Conservation (phyloP, 2,329 filamentous ascomycete species). For the Helotiales sp. region DNA sequence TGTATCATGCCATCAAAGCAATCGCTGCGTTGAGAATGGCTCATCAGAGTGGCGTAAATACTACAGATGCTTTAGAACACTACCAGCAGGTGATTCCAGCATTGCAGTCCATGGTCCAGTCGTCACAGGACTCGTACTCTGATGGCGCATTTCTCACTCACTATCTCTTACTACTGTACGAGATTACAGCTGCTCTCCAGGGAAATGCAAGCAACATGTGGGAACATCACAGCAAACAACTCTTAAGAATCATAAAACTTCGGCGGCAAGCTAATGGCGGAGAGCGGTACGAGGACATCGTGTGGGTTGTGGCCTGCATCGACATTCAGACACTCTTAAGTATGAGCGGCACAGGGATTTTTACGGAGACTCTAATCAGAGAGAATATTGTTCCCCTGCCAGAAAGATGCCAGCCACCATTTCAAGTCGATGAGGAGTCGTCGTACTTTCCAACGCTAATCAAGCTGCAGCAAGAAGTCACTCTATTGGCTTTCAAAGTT, state of each 20-base stretch:
- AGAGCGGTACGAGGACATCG: slow-evolving; percentile 49
- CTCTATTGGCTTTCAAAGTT: slow-evolving; percentile 23
- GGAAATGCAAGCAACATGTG: slow-evolving; percentile 46
- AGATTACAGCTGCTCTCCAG: slow-evolving; percentile 23
- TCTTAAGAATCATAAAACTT: slow-evolving; percentile 49
- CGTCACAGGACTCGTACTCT: slow-evolving; percentile 50
- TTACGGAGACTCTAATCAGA: slow-evolving; percentile 45
- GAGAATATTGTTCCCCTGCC: slow-evolving; percentile 47
- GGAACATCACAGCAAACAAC: slow-evolving; percentile 53
- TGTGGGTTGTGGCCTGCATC: slow-evolving; percentile 54
- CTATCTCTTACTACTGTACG: slow-evolving; percentile 4
- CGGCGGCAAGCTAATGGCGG: slow-evolving; percentile 44
- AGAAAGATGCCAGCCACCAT: slow-evolving; percentile 20
- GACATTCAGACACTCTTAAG: slow-evolving; percentile 56
- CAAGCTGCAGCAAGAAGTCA: slow-evolving; percentile 26
- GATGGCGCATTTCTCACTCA: slow-evolving; percentile 48
- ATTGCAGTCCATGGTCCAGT: slow-evolving; percentile 44
- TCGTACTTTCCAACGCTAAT: slow-evolving; percentile 31
- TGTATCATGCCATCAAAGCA: slow-evolving; percentile 58
- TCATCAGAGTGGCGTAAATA: slow-evolving; percentile 44
- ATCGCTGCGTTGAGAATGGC: slow-evolving; percentile 54
- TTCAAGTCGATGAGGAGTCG: slow-evolving; percentile 33
- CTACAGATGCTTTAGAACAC: slow-evolving; percentile 52
- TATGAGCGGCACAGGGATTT: slow-evolving; percentile 50
- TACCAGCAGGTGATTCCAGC: slow-evolving; percentile 53